Conservation (phyloP, 352 stramenopile genomes). For the Sclerospora graminicola region DNA sequence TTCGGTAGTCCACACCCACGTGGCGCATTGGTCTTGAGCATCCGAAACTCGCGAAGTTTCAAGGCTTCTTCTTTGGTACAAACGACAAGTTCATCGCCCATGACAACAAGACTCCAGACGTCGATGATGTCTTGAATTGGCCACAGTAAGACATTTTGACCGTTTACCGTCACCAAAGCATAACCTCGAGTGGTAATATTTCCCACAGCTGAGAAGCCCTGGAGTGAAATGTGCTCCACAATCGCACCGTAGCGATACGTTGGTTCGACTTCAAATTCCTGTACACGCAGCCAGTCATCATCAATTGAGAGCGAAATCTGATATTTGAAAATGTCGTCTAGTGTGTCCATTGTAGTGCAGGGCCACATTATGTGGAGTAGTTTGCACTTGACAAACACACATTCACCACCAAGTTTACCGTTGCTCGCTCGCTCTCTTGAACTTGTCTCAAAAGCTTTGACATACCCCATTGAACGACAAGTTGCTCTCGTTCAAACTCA, state of each 20-base stretch:
- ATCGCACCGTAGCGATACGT: constrained; percentile 80
- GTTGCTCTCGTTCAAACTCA: constrained; percentile 10
- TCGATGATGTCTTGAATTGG: constrained; percentile 68
- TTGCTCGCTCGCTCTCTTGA: no score
- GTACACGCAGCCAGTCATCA: constrained; percentile 63
- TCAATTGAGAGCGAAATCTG: constrained; percentile 85
- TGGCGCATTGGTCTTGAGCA: no score
- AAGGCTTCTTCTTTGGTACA: no score
- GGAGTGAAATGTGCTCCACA: constrained; percentile 63
- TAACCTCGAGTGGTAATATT: constrained; percentile 61
- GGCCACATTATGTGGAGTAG: no score
- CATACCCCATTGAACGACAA: constrained; percentile 23
- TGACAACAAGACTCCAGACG: no score
- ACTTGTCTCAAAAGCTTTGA: constrained; percentile 1
- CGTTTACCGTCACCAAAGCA: constrained; percentile 78
- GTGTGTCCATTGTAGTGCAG: no score
- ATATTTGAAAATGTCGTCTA: constrained; percentile 87
- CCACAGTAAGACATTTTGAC: constrained; percentile 81
- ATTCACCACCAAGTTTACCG: no score
- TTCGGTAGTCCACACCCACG: no score
- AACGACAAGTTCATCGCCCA: no score
- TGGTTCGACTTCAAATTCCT: constrained; percentile 74
- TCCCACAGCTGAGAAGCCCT: constrained; percentile 61
- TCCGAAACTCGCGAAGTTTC: no score
- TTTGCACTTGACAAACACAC: no score